Evolutionary conservation across 73 alveolate species (phyloP), one percentile per base, ranked within the genome.

Genomic region (Stentor roeselii): DNA sequence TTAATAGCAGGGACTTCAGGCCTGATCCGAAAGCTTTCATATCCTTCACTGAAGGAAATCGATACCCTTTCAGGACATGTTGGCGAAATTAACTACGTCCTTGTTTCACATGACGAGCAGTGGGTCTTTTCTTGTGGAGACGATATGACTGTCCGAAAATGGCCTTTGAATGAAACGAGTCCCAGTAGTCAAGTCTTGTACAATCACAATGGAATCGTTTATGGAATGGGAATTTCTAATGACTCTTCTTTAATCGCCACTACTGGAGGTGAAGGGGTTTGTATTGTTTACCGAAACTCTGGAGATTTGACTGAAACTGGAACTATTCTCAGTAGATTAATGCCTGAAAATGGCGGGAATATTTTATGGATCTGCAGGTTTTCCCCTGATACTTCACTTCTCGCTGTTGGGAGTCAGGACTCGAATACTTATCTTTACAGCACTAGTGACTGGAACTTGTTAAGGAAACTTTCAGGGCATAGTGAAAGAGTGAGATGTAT

Each of bases 361-460:
- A n/a, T n/a, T n/a, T 21, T 50, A 11, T 50, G 67, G 67, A 50
- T 50, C 21, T 50, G 67, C 21, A 50, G 67, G 67, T 97, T 93
- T 88, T 91, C 98, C 34, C 98, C 98, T 50, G 98, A 97, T 82
- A 96, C 93, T 39, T 86, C 85, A 59, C 80, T 83, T 21, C 87
- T 97, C 89, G 99, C 99, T 39, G 99, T 95, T 32, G 99, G 99
- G 40, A 98, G 98, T 39, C 97, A 96, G 36, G 95, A 92, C 84
- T 60, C 93, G 82, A 94, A 90, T 88, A 87, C 96, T 60, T 91
- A 92, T 82, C 86, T 96, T 59, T 97, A 96, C 86, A 93, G 93
- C 67, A 93, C 92, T 30, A 89, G 86, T 74, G 34, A 36, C 41
- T 67, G 80, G 42, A 34, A 67, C 0, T 0, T 30, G 41, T 27